Conservation (phyloP, 129 eudicot species). For the Artemisia argyi region DNA sequence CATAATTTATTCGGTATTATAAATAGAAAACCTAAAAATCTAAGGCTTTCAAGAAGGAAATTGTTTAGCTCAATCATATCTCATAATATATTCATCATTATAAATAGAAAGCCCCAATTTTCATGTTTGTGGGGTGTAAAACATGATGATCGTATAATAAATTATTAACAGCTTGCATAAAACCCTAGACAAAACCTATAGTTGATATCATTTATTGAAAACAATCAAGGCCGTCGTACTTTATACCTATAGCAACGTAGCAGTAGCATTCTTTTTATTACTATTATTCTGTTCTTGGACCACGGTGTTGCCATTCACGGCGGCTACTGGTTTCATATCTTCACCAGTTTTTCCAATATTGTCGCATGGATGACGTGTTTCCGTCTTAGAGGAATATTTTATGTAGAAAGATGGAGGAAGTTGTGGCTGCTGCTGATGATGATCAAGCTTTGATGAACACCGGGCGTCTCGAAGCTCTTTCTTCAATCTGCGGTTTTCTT, state of each 20-base stretch:
- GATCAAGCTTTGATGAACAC: slow-evolving; percentile 37
- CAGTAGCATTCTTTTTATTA: slow-evolving; percentile 19
- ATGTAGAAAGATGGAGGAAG: slow-evolving; percentile 25
- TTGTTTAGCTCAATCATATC: not conserved
- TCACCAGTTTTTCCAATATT: slow-evolving; percentile 23
- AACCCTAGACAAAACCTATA: slow-evolving; percentile 30
- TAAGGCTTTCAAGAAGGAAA: not conserved
- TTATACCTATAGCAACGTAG: slow-evolving; percentile 17
- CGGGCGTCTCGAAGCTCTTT: slow-evolving; percentile 57
- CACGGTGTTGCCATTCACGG: slow-evolving; percentile 15
- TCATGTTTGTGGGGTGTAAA: not conserved
- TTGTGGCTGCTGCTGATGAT: slow-evolving; percentile 21
- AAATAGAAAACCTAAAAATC: no score
- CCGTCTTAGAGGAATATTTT: slow-evolving; percentile 23
- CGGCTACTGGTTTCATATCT: slow-evolving; percentile 9
- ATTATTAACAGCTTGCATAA: slow-evolving; percentile 28
- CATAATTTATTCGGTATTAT: no score
- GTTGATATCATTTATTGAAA: slow-evolving; percentile 10
- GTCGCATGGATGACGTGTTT: slow-evolving; percentile 34
- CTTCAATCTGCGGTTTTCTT: slow-evolving; percentile 60
- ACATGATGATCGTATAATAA: slow-evolving; percentile 20
- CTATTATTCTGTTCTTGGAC: slow-evolving; percentile 3
- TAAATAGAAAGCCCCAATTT: not conserved
- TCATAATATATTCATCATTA: slow-evolving; percentile 10
- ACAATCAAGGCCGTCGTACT: slow-evolving; percentile 23